Evolutionary conservation across 495 filamentous ascomycete species (phyloP).

Genomic region (Neurospora sp.): DNA sequence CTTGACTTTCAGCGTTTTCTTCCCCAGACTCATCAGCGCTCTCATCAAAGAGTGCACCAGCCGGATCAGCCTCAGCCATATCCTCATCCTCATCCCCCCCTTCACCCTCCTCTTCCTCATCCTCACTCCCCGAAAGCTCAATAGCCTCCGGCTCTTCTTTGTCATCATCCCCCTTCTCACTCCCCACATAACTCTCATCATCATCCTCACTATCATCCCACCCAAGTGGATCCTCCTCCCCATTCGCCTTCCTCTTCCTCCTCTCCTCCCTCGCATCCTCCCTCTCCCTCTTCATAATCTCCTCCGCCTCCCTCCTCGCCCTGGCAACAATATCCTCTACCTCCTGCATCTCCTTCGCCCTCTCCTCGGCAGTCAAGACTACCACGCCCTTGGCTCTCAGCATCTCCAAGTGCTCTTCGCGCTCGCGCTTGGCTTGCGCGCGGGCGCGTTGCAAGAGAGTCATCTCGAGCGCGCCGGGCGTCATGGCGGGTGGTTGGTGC

Average conservation of each 20-base stretch:
- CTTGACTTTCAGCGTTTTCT: slow-evolving; percentile 32
- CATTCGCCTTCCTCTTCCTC: slow-evolving; percentile 38
- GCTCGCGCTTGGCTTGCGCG: slow-evolving; percentile 67
- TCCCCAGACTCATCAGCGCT: slow-evolving; percentile 27
- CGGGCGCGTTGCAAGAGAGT: slow-evolving; percentile 59
- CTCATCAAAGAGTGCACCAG: slow-evolving; percentile 22
- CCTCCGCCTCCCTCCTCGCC: slow-evolving; percentile 69
- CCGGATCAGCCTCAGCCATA: slow-evolving; percentile 3
- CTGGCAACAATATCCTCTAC: slow-evolving; percentile 82
- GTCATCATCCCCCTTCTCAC: slow-evolving; percentile 19
- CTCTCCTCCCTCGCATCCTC: slow-evolving; percentile 55
- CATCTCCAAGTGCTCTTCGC: slow-evolving; percentile 67
- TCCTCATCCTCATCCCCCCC: slow-evolving; percentile 27
- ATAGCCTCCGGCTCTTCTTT: slow-evolving; percentile 30
- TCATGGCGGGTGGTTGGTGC: slow-evolving; percentile 44
- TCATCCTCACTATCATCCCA: slow-evolving; percentile 49
- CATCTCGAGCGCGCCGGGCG: slow-evolving; percentile 56
- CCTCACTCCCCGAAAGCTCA: slow-evolving; percentile 40
- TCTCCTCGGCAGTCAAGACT: slow-evolving; percentile 79
- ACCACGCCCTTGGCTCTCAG: slow-evolving; percentile 69
- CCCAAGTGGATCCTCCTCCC: slow-evolving; percentile 41
- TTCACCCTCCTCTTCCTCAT: slow-evolving; percentile 22
- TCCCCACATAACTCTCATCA: slow-evolving; percentile 38
- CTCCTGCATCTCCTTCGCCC: slow-evolving; percentile 62
- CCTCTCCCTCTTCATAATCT: slow-evolving; percentile 67